Evolutionary conservation across 495 filamentous ascomycete species (phyloP), one percentile per base, ranked within the genome.

Genomic region (Neurospora terricola): DNA sequence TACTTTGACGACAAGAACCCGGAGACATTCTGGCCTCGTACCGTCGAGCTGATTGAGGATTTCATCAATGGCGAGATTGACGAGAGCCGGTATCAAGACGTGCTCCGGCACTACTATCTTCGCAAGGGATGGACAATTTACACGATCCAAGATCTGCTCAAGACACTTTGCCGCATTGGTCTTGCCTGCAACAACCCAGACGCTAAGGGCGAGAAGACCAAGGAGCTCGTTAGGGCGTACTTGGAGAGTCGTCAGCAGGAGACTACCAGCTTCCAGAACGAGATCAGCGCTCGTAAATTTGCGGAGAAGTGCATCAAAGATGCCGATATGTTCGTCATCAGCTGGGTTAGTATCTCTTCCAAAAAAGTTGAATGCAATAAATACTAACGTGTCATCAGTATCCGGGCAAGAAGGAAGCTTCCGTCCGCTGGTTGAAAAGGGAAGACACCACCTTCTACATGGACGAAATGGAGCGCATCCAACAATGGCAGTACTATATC

Each of bases 401-500:
- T 77, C 88, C 91, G 7, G 76, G 80, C 30, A 86, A 86, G 69
- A 84, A 85, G 72, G 87, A 89, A 74, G 87, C 90, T 9, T 87
- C 86, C 10, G 80, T 94, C 2, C 90, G 90, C 69, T 89, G 94
- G 76, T 84, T 96, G 73, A 92, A 91, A 66, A 90, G 88, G 70
- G 93, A 94, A 74, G 94, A 97, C 75, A 88, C 90, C 5, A 96
- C 93, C 0, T 91, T 95, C 77, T 88, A 93, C 75, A 86, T 85
- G 78, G 84, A 88, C 72, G 87, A 90, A 74, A 86, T 90, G 82
- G 83, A 86, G 76, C 84, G 83, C 23, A 84, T 83, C 72, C 85
- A 89, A 45, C 83, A 83, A 71, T 98, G 95, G 95, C 91, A 92
- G 69, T 94, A 95, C 85, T 99, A 99, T 78, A 92, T 97, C 54